Base-by-base conservation (phyloP, 2,329 filamentous ascomycete genomes). In the Torrubiella hemipterigena region DNA sequence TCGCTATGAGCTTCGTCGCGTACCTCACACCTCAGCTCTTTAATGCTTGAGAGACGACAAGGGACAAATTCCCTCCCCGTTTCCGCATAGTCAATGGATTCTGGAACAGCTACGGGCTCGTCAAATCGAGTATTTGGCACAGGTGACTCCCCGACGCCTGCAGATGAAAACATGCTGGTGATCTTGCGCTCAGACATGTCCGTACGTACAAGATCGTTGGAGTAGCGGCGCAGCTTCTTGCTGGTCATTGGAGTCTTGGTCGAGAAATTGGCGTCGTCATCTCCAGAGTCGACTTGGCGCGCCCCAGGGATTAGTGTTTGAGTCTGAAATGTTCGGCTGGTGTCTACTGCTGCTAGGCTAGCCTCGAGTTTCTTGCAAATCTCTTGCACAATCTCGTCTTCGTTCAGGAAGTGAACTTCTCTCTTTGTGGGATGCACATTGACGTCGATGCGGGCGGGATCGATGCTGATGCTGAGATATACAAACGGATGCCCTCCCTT, bases 361-460 rank as follows among this genome's bases (percentile, higher is more conserved):
- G 73, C 67, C 31, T 82, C 73, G 15, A 98, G 81, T 32, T 82
- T 73, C 38, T 78, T 73, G 57, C 87, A 95, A 5, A 98, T 77
- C 11, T 73, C 70, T 40, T 91, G 82, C 28, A 91, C 81, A 27
- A 98, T 93, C 44, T 98, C 91, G 40, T 98, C 91, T 51, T 98
- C 91, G 38, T 96, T 94, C 15, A 98, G 66, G 45, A 98, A 96
- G 48, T 96, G 91, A 14, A 98, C 91, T 50, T 98, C 89, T 30
- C 85, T 71, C 54, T 98, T 98, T 0, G 91, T 98, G 0, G 91
- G 91, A 53, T 98, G 91, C 1, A 98, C 81, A 44, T 98, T 98
- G 49, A 98, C 93, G 52, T 98, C 91, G 4, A 98, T 85, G 32
- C 89, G 70, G 17, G 81, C 75, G 2, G 91, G 89, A 44, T 96